Conservation (phyloP, 2,329 filamentous ascomycete species). For the Aspergillus fumigatiaffinis region DNA sequence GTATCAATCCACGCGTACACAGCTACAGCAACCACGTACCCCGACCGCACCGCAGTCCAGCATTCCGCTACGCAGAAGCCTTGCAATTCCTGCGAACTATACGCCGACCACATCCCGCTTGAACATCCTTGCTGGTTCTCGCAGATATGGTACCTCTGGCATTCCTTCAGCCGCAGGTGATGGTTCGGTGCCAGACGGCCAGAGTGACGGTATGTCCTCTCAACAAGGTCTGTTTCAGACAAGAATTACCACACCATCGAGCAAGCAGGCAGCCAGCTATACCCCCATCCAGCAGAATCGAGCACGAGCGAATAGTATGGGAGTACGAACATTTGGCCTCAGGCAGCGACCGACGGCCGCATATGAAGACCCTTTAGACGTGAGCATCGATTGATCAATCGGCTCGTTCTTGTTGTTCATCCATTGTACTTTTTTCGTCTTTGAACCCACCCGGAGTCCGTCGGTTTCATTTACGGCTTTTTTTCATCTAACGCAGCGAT, state of each 20-base stretch:
- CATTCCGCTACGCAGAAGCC: slow-evolving; percentile 37
- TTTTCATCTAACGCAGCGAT: slow-evolving; percentile 22
- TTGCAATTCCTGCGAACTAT: slow-evolving; percentile 29
- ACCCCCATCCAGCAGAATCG: slow-evolving; percentile 37
- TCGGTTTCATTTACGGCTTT: slow-evolving; percentile 11
- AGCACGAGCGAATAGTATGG: slow-evolving; percentile 35
- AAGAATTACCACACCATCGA: slow-evolving; percentile 31
- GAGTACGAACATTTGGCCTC: slow-evolving; percentile 32
- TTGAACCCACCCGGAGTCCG: slow-evolving; percentile 4
- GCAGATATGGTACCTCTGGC: slow-evolving; percentile 32
- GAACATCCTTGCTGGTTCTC: slow-evolving; percentile 41
- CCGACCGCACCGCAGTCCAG: slow-evolving; percentile 29
- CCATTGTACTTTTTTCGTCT: neutral
- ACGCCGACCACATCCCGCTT: slow-evolving; percentile 34
- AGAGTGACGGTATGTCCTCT: slow-evolving; percentile 12
- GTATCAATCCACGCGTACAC: slow-evolving; percentile 21
- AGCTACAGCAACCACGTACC: slow-evolving; percentile 25
- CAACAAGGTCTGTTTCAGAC: slow-evolving; percentile 26
- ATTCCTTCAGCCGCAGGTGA: slow-evolving; percentile 17
- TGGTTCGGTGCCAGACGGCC: slow-evolving; percentile 17
- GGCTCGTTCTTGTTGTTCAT: neutral
- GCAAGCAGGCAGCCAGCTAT: slow-evolving; percentile 34
- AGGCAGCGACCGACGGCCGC: slow-evolving; percentile 26
- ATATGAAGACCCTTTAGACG: slow-evolving; percentile 24
- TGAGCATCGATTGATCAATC: slow-evolving; percentile 28